These are phyloP conservation scores for Mycena indigotica DNA, from an alignment of 768 basidiomycete genomes.

Conservation along the genomic window DNA sequence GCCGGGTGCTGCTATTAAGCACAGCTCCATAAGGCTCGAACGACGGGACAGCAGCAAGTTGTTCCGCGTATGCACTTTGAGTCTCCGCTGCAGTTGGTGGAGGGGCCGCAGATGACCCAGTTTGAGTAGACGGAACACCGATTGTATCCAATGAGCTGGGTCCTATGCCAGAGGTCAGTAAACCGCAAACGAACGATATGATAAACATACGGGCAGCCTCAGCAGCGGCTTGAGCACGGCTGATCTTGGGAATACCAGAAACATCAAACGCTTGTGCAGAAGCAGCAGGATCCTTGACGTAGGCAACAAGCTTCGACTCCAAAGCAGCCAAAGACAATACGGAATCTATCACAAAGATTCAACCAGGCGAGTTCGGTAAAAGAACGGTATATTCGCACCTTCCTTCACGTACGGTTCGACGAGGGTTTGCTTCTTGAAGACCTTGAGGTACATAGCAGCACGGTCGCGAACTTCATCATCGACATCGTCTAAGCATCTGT, in stretches of 20 bases:
- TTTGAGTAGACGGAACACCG: slow-evolving; percentile 66
- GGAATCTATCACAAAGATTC: slow-evolving; percentile 65
- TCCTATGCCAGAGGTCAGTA: slow-evolving; percentile 35
- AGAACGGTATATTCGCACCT: slow-evolving; percentile 54
- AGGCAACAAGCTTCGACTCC: slow-evolving; percentile 90
- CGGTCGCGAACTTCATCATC: slow-evolving; percentile 99
- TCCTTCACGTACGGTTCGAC: slow-evolving; percentile 90
- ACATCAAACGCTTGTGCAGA: slow-evolving; percentile 78
- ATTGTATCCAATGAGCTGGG: slow-evolving; percentile 88
- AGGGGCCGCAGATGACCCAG: slow-evolving; percentile 59
- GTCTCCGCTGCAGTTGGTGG: slow-evolving; percentile 85
- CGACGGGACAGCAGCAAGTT: slow-evolving; percentile 86
- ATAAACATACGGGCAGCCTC: slow-evolving; percentile 70
- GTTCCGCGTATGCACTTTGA: slow-evolving; percentile 83
- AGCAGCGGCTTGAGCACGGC: slow-evolving; percentile 86
- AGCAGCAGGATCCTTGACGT: slow-evolving; percentile 82
- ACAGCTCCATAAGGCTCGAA: slow-evolving; percentile 83
- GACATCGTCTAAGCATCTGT: slow-evolving; percentile 93
- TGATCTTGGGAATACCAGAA: slow-evolving; percentile 88
- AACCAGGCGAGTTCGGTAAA: not conserved
- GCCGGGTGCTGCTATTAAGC: slow-evolving; percentile 80
- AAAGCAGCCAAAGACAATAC: slow-evolving; percentile 89
- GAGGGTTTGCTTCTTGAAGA: slow-evolving; percentile 76
- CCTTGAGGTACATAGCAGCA: slow-evolving; percentile 90
- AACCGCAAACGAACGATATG: not conserved